A percentile compares a stretch with the other conserved stretches of the same genome.
Evolutionary conservation across 345 rosid species (phyloP).

Genomic region (Gynandropsis gynandra): DNA sequence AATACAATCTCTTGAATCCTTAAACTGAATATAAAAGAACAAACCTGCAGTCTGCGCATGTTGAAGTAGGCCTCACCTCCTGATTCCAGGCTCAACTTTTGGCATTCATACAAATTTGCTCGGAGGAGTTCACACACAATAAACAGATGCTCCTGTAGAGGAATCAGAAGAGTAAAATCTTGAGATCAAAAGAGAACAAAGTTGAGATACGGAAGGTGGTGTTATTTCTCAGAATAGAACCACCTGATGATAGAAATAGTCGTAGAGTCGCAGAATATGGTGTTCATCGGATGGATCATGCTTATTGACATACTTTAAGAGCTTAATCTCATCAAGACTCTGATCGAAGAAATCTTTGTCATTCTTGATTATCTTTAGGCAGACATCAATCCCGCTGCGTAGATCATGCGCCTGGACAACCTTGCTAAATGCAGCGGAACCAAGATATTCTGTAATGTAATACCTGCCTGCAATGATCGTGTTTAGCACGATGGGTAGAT

Average conservation of each 20-base stretch:
- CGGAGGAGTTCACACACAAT: constrained; percentile 88
- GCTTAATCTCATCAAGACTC: constrained; percentile 95
- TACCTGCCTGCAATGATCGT: constrained; percentile 79
- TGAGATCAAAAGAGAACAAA: constrained; percentile 1
- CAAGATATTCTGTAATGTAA: constrained; percentile 76
- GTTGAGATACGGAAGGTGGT: not conserved
- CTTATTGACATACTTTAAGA: constrained; percentile 78
- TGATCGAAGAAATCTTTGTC: constrained; percentile 97
- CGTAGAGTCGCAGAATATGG: constrained; percentile 84
- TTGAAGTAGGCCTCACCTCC: constrained; percentile 77
- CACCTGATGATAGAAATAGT: constrained; percentile 95
- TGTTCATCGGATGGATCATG: constrained; percentile 77
- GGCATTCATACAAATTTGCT: constrained; percentile 84
- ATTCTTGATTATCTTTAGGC: constrained; percentile 94
- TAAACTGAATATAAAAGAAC: constrained; percentile 13
- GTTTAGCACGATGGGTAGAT: constrained; percentile 64
- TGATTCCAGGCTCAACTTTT: constrained; percentile 78
- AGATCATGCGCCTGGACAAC: constrained; percentile 93
- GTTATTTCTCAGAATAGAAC: not conserved
- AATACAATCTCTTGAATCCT: not conserved
- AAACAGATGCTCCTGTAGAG: constrained; percentile 79
- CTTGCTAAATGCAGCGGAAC: constrained; percentile 94
- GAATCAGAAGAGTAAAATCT: not conserved
- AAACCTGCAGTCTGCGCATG: constrained; percentile 72
- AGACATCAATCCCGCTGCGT: constrained; percentile 59